Evolutionary conservation across 805 yeast genomes (phyloP).

Genomic region (Monosporozyma siamensis): DNA sequence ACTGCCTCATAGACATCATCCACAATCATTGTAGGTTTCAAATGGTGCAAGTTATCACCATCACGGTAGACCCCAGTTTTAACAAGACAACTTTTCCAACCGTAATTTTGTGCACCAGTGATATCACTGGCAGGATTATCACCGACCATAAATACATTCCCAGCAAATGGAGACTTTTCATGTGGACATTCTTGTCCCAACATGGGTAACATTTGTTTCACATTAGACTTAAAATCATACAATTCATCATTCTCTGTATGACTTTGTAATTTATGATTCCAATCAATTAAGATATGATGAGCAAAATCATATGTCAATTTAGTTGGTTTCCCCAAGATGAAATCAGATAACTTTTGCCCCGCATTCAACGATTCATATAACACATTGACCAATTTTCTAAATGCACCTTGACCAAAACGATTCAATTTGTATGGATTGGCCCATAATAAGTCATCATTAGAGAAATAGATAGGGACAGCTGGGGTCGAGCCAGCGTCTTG

Average conservation of each 20-base stretch:
- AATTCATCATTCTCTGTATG: constrained; percentile 6
- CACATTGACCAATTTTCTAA: constrained; percentile 52
- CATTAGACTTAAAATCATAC: not conserved
- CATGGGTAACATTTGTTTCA: constrained; percentile 33
- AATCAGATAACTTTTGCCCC: constrained; percentile 40
- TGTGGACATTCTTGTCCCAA: constrained; percentile 34
- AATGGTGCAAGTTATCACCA: constrained; percentile 33
- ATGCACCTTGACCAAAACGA: constrained; percentile 88
- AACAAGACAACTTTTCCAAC: constrained; percentile 83
- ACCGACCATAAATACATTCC: constrained; percentile 85
- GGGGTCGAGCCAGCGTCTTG: constrained; percentile 33
- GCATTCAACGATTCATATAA: constrained; percentile 46
- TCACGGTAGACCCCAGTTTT: constrained; percentile 80
- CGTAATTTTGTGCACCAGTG: constrained; percentile 74
- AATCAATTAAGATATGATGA: constrained; percentile 50
- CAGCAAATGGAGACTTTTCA: constrained; percentile 34
- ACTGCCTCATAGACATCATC: constrained; percentile 49
- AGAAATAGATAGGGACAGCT: constrained; percentile 62
- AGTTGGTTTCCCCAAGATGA: constrained; percentile 75
- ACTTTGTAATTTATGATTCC: constrained; percentile 35
- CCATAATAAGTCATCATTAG: constrained; percentile 81
- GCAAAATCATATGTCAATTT: constrained; percentile 76
- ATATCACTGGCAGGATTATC: constrained; percentile 95
- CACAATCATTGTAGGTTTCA: constrained; percentile 41
- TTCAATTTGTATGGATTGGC: constrained; percentile 72